Evolutionary conservation across 768 basidiomycete species (phyloP).

Genomic region (Pholiota conissans): DNA sequence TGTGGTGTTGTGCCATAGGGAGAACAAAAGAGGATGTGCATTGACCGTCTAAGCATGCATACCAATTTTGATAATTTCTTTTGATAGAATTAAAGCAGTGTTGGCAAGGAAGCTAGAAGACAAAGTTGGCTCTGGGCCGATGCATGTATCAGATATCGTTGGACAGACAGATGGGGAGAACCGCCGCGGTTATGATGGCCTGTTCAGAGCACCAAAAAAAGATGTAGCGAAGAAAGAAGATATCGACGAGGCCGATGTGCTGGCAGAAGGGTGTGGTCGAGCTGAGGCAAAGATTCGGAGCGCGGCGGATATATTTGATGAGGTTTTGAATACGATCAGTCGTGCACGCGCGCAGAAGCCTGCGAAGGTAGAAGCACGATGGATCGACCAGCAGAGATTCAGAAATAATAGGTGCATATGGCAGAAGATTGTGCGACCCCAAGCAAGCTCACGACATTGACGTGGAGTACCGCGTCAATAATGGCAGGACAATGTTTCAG

Average conservation of each 20-base stretch:
- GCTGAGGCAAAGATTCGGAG: background rate
- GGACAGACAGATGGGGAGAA: background rate
- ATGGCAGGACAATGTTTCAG: no score
- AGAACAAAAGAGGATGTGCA: background rate
- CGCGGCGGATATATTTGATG: background rate
- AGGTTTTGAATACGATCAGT: background rate
- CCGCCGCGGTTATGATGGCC: background rate
- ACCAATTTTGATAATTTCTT: background rate
- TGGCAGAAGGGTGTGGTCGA: background rate
- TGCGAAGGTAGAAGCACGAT: background rate
- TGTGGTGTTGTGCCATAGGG: background rate
- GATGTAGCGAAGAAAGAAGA: background rate
- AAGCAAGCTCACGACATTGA: background rate
- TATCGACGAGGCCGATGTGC: background rate
- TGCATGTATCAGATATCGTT: background rate
- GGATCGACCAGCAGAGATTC: background rate
- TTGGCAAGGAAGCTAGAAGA: background rate
- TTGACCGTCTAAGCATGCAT: background rate
- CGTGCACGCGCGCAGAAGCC: background rate
- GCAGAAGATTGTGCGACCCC: background rate
- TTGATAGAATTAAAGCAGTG: background rate
- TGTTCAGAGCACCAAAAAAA: background rate
- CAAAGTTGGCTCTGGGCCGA: background rate
- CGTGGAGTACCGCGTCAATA: slow-evolving; percentile 12
- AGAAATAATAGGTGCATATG: background rate